Evolutionary conservation across 306 rosid species (phyloP), one percentile per base, ranked within the genome.

Genomic region (Argentina anserina): DNA sequence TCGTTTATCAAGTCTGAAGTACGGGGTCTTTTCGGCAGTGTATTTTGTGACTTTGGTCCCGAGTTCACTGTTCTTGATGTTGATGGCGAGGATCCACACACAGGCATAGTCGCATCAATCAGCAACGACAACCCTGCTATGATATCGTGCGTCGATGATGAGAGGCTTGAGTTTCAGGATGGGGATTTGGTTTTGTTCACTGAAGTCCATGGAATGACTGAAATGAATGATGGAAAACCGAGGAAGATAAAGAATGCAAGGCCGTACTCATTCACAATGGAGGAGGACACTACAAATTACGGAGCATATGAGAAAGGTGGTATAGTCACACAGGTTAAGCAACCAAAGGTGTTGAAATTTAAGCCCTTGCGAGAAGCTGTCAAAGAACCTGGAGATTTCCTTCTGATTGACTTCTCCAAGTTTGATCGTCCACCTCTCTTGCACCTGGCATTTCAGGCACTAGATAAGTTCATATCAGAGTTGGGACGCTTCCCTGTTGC

Each of bases 361-460:
- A 75, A 75, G 59, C 67, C 79, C 29, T 33, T 75, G 46, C 33
- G 46, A 56, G 79, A 75, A 42, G 79, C 79, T n/a, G 64, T 75
- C 9, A 53, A 75, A 56, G 73, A 75, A 41, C 79, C 66, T 52
- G 73, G 79, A 31, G 79, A 75, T 56, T 75, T 75, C 34, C 79
- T 75, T 75, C 67, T 75, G 28, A 75, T 43, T 29, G 79, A 75
- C 36, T 75, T 75, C 65, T 66, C 79, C 36, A 75, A 75, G 73
- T 75, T 75, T 75, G 79, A 75, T 75, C 66, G 79, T n/a, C 79
- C 79, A 75, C 79, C 79, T 75, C 60, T 75, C 45, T 67, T 75
- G 21, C 79, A 75, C 67, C 56, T 66, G 36, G 73, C 79, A 8
- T 75, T 75, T 75, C 79, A 53, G 46, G 79, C 73, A 42, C 73